These are phyloP conservation scores for Mediolabrus comicus DNA, from an alignment of 108 stramenopile genomes.

Conservation along the genomic window DNA sequence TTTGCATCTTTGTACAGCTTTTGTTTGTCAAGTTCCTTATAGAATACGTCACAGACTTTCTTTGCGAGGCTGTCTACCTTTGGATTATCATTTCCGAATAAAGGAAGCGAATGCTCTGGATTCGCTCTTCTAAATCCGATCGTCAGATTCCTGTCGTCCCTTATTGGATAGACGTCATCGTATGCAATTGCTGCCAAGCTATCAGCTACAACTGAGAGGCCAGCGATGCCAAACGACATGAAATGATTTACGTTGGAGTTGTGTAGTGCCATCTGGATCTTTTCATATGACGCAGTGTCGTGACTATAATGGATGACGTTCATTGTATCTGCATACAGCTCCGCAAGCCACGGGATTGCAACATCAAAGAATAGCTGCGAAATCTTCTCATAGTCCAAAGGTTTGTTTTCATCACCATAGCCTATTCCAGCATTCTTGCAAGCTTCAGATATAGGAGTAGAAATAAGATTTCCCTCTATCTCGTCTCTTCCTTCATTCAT, in stretches of 20 bases:
- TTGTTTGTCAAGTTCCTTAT: constrained; percentile 60
- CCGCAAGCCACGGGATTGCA: constrained; percentile 72
- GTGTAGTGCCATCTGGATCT: constrained; percentile 67
- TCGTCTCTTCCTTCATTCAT: constrained; percentile 69
- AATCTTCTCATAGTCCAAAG: constrained; percentile 54
- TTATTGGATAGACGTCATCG: constrained; percentile 58
- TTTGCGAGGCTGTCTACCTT: constrained; percentile 56
- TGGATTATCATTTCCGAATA: constrained; percentile 63
- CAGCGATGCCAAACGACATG: constrained; percentile 72
- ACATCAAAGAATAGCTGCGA: constrained; percentile 54
- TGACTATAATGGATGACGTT: constrained; percentile 69
- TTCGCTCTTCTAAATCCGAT: constrained; percentile 53
- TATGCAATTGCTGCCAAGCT: constrained; percentile 64
- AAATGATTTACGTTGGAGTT: constrained; percentile 66
- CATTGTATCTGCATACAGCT: constrained; percentile 78
- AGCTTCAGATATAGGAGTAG: constrained; percentile 46
- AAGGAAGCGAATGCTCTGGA: constrained; percentile 48
- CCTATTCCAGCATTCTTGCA: constrained; percentile 60
- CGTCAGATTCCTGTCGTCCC: constrained; percentile 59
- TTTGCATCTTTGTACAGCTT: constrained; percentile 56
- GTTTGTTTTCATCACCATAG: constrained; percentile 48
- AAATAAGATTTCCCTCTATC: constrained; percentile 53
- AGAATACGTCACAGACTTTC: constrained; percentile 37
- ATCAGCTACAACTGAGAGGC: constrained; percentile 62
- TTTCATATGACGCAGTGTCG: constrained; percentile 58